A percentile compares a stretch with the other conserved stretches of the same genome.
Conservation (phyloP, 768 basidiomycete genomes). For the Coprinopsis strossmayeri region DNA sequence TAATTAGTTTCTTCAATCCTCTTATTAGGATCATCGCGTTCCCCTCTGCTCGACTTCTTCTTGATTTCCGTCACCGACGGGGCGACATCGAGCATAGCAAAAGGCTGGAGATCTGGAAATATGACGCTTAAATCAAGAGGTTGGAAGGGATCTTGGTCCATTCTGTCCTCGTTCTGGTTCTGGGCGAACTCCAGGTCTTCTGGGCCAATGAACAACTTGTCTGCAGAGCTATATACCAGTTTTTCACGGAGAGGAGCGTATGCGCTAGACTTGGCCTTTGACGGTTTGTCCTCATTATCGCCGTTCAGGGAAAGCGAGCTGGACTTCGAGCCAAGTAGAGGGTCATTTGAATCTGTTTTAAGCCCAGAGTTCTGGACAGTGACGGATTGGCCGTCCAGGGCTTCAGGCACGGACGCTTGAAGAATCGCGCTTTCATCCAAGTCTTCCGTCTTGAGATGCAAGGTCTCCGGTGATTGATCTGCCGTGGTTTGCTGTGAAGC, state of each 20-base stretch:
- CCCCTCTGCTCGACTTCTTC: constrained; percentile 56
- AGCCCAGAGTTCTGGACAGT: constrained; percentile 26
- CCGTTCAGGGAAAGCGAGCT: constrained; percentile 33
- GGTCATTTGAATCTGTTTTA: constrained; percentile 52
- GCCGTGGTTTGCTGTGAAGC: constrained; percentile 5
- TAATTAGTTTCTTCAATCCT: constrained; percentile 75
- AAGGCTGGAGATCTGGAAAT: constrained; percentile 78
- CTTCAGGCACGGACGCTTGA: constrained; percentile 6
- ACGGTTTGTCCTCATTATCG: constrained; percentile 24
- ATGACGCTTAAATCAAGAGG: constrained; percentile 54
- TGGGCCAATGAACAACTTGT: constrained; percentile 44
- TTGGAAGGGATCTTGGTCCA: constrained; percentile 20
- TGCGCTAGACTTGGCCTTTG: constrained; percentile 31
- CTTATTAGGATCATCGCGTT: constrained; percentile 66
- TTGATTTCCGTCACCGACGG: constrained; percentile 24
- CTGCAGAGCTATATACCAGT: constrained; percentile 55
- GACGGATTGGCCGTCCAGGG: not conserved
- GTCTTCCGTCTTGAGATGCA: constrained; percentile 38
- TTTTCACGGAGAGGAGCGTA: constrained; percentile 56
- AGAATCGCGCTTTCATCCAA: constrained; percentile 45
- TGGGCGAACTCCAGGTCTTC: constrained; percentile 28
- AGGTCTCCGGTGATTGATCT: not conserved
- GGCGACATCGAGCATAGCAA: constrained; percentile 47
- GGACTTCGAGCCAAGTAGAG: constrained; percentile 38
- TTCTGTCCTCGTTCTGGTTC: constrained; percentile 14